Evolutionary conservation across 768 basidiomycete genomes (phyloP), one percentile per base, ranked within the genome.

Genomic region (Grammothele lineata): DNA sequence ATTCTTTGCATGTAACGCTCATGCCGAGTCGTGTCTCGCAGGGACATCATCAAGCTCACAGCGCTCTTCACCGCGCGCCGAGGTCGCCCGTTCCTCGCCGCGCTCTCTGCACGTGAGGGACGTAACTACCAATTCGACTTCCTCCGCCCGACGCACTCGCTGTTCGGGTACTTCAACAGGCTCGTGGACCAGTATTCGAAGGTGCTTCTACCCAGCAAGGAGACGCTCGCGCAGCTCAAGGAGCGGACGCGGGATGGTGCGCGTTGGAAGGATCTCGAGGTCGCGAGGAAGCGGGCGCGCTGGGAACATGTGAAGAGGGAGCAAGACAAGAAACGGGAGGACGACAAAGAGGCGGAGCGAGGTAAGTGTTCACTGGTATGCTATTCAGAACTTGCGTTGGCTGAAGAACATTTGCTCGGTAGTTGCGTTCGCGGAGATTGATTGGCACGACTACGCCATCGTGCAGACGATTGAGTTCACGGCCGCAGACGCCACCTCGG

Each of bases 381-480:
- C 14, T 26, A 19, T n/a, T 19, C 14, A 18, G 10, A 27, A 30
- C 22, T 45, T 30, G 27, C 14, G 27, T 14, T 30, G 27, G 14
- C 27, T 14, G 19, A 23, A 25, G 24, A 47, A 51, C 27, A 19
- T 38, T 56, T 34, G 45, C 8, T 49, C 43, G 8, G 5, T 50
- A 87, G 89, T 83, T 66, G 95, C 94, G 4, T 94, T 96, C 61
- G 91, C 92, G 36, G 91, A 94, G 62, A 97, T 99, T 57, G 96
- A 99, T 62, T 99, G 96, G 96, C 92, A 99, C 60, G 96, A 98
- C 63, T 98, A 96, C 69, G 92, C 93, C 33, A 91, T 96, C 46
- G 96, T 97, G 5, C 92, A 97, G 62, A 96, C 93, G 17, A 93
- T 96, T 57, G 96, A 99, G 62, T 99, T 98, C 62, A 98, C 96